A percentile compares a stretch with the other conserved stretches of the same genome.
phyloP scores from a whole-genome alignment of 2,329 filamentous ascomycete species.

The Apiospora marii region DNA sequence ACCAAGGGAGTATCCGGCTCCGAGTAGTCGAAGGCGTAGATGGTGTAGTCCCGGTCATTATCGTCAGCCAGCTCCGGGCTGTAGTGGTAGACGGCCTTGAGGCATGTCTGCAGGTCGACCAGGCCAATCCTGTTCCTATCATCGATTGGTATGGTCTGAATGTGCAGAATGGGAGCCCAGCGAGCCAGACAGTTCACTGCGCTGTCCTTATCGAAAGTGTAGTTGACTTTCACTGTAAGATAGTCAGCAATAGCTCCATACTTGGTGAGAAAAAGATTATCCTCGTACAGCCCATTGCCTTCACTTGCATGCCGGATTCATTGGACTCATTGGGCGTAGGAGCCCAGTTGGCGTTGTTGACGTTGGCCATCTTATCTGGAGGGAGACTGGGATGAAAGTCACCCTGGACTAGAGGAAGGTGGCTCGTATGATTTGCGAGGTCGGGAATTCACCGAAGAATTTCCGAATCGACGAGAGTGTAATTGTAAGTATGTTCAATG shows the following conservation, averaged over 20 bases:
- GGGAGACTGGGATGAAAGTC: constrained; percentile 4
- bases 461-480: background rate
- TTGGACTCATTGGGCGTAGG: constrained; percentile 41
- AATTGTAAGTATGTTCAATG: background rate
- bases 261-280: constrained; percentile 22
- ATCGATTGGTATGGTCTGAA: constrained; percentile 83
- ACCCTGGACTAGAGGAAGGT: background rate
- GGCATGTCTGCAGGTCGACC: constrained; percentile 85
- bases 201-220: constrained; percentile 90
- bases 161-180: constrained; percentile 78
- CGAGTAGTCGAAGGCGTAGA: constrained; percentile 96
- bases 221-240: constrained; percentile 86
- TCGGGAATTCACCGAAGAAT: background rate
- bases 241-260: constrained; percentile 21
- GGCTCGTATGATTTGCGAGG: background rate
- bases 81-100: constrained; percentile 78
- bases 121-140: constrained; percentile 85
- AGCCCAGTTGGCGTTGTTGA: constrained; percentile 36
- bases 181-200: constrained; percentile 90
- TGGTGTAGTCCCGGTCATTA: constrained; percentile 84
- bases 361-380: constrained; percentile 30
- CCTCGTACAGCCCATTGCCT: constrained; percentile 72
- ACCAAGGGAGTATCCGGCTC: constrained; percentile 93
- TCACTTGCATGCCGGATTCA: constrained; percentile 63
- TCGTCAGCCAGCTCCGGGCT: constrained; percentile 86